Evolutionary conservation across 768 basidiomycete species (phyloP).

Genomic region (Phallus indusiatus): DNA sequence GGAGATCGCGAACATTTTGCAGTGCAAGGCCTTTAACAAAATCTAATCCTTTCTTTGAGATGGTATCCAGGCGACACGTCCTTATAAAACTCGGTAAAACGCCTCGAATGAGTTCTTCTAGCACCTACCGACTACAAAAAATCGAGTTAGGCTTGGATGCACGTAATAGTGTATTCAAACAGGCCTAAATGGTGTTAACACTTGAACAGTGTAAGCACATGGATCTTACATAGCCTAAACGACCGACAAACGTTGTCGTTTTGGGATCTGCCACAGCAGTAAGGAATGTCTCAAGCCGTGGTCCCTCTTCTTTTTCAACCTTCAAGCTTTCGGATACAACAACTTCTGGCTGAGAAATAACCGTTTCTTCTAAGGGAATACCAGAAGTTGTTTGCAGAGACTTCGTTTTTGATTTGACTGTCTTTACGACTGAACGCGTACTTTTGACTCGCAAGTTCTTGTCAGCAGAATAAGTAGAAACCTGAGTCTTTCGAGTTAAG

Average conservation of each 20-base stretch:
- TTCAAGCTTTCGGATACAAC: no score
- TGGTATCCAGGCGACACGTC: constrained; percentile 56
- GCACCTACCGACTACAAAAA: constrained; percentile 63
- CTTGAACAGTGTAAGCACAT: not conserved
- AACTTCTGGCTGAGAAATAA: no score
- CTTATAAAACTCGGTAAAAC: constrained; percentile 11
- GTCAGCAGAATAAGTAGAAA: not conserved
- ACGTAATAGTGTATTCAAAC: constrained; percentile 76
- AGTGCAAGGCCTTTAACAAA: constrained; percentile 74
- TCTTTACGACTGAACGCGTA: not conserved
- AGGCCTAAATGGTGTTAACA: constrained; percentile 51
- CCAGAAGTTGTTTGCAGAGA: no score
- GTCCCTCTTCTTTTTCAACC: no score
- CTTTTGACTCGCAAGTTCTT: not conserved
- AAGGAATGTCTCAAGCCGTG: not conserved
- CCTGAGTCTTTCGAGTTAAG: not conserved
- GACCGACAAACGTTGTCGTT: constrained; percentile 60
- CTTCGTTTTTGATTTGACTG: not conserved
- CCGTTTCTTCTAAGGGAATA: not conserved
- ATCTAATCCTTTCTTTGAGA: constrained; percentile 72
- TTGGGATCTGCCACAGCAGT: constrained; percentile 55
- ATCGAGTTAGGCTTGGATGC: constrained; percentile 56
- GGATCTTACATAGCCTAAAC: constrained; percentile 31
- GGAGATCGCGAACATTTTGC: constrained; percentile 64
- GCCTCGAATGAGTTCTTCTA: constrained; percentile 21